Conservation (phyloP, 2,329 filamentous ascomycete genomes). For the Colletotrichum sp. region DNA sequence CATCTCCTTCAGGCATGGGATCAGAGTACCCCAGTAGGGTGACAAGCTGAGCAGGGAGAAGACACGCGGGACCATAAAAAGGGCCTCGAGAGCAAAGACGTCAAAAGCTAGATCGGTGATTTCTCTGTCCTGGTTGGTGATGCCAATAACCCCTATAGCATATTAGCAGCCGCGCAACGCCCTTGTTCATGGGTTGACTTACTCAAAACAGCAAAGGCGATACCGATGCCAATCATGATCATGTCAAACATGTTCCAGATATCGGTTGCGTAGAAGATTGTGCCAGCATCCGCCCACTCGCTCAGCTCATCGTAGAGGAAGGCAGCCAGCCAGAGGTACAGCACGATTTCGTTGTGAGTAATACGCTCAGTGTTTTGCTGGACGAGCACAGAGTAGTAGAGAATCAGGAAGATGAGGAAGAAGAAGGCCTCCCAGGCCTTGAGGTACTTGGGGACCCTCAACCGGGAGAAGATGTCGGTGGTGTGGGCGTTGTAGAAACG, state of each 20-base stretch:
- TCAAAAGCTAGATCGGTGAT: conserved; percentile 86
- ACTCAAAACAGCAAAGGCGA: conserved; percentile 75
- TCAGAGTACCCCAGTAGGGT: conserved; percentile 88
- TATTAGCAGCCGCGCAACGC: conserved; percentile 10
- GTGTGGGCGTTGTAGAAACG: conserved; percentile 73
- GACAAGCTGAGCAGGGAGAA: conserved; percentile 87
- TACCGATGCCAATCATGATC: conserved; percentile 75
- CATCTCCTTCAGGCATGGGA: conserved; percentile 94
- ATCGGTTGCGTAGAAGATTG: conserved; percentile 83
- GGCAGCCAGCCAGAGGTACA: conserved; percentile 86
- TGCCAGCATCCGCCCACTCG: conserved; percentile 85
- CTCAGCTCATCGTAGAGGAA: conserved; percentile 89
- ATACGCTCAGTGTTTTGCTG: conserved; percentile 71
- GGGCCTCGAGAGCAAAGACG: conserved; percentile 84
- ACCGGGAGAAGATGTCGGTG: conserved; percentile 75
- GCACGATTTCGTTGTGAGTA: conserved; percentile 70
- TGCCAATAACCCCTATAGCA: conserved; percentile 66
- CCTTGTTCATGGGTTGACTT: conserved; percentile 46
- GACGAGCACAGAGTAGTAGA: conserved; percentile 89
- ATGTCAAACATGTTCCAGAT: conserved; percentile 81
- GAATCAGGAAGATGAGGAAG: conserved; percentile 74
- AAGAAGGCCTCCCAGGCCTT: conserved; percentile 86
- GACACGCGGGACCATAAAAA: conserved; percentile 89
- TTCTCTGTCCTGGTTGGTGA: conserved; percentile 61
- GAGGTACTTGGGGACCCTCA: conserved; percentile 82